Conservation (phyloP, 2,329 filamentous ascomycete genomes). For the Byssochlamys sp. region DNA sequence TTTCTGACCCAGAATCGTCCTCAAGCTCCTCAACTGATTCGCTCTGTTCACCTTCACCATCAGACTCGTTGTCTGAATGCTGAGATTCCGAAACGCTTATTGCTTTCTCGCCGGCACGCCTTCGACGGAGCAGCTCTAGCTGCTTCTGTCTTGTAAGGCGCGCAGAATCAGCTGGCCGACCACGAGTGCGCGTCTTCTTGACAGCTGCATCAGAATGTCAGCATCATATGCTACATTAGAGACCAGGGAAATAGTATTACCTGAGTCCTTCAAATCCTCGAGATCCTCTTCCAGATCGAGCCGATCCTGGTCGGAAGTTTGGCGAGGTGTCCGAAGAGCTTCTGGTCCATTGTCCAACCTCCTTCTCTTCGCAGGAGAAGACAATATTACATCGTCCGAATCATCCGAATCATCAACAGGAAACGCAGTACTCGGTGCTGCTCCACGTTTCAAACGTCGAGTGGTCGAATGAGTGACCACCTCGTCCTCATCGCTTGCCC, state of each 20-base stretch:
- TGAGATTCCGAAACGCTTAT: constrained; percentile 17
- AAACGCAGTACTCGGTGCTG: constrained; percentile 15
- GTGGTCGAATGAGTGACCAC: constrained; percentile 12
- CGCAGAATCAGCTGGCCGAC: constrained; percentile 28
- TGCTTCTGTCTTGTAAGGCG: constrained; percentile 31
- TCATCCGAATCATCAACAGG: constrained; percentile 18
- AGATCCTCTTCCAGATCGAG: constrained; percentile 39
- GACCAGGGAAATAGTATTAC: constrained; percentile 12
- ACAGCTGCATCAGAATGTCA: constrained; percentile 20
- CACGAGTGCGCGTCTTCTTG: constrained; percentile 33
- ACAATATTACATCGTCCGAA: constrained; percentile 17
- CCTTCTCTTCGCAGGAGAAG: constrained; percentile 21
- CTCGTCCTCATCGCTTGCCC: constrained; percentile 23
- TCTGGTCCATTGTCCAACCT: constrained; percentile 9
- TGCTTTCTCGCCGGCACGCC: constrained; percentile 33
- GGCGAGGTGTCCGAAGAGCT: constrained; percentile 15
- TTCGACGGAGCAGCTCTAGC: constrained; percentile 34
- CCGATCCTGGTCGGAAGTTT: constrained; percentile 21
- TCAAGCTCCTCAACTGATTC: constrained; percentile 10
- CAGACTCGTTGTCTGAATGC: constrained; percentile 12
- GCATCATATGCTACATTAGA: not conserved
- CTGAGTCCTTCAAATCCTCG: constrained; percentile 36
- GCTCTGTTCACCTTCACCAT: constrained; percentile 10
- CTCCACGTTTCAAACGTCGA: constrained; percentile 21
- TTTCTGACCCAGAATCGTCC: constrained; percentile 8